Percentiles rank a stretch among this genome's conserved stretches.
These are phyloP conservation scores for Aureobasidium sp. DNA, from an alignment of 2,329 filamentous ascomycete genomes.

Conservation along the genomic window DNA sequence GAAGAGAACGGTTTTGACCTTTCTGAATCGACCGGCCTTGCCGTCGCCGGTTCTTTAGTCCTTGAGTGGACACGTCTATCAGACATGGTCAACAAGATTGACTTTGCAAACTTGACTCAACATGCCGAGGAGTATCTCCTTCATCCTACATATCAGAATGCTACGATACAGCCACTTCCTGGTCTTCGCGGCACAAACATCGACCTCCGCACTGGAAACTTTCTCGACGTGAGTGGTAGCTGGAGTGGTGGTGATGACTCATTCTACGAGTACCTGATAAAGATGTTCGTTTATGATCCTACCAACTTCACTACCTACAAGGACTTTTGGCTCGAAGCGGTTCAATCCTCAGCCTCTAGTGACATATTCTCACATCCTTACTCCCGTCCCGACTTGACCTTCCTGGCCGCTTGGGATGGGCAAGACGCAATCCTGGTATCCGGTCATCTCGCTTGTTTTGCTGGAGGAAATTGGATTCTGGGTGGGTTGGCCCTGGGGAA, in stretches of 20 bases:
- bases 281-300: conserved; percentile 79
- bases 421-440: conserved; percentile 32
- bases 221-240: conserved; percentile 60
- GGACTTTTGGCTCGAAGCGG: conserved; percentile 66
- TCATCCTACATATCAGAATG: conserved; percentile 38
- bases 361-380: conserved; percentile 59
- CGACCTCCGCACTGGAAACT: conserved; percentile 56
- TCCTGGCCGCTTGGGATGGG: conserved; percentile 53
- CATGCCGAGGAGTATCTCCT: conserved; percentile 65
- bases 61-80: conserved; percentile 79
- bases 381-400: conserved; percentile 63
- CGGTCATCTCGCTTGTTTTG: conserved; percentile 65
- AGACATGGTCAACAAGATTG: conserved; percentile 61
- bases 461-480: conserved; percentile 78
- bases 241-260: conserved; percentile 74
- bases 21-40: conserved; percentile 59
- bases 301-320: conserved; percentile 56
- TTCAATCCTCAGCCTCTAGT: conserved; percentile 66
- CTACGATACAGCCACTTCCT: conserved; percentile 59
- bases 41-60: conserved; percentile 69
- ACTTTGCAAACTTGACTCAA: conserved; percentile 60
- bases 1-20: conserved; percentile 41
- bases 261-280: conserved; percentile 86
- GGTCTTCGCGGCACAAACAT: conserved; percentile 67
- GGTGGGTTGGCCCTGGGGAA: conserved; percentile 63